Percentiles rank a stretch among this genome's conserved stretches.
Evolutionary conservation across 108 stramenopile genomes (phyloP).

Genomic region (Skeletonema potamos): DNA sequence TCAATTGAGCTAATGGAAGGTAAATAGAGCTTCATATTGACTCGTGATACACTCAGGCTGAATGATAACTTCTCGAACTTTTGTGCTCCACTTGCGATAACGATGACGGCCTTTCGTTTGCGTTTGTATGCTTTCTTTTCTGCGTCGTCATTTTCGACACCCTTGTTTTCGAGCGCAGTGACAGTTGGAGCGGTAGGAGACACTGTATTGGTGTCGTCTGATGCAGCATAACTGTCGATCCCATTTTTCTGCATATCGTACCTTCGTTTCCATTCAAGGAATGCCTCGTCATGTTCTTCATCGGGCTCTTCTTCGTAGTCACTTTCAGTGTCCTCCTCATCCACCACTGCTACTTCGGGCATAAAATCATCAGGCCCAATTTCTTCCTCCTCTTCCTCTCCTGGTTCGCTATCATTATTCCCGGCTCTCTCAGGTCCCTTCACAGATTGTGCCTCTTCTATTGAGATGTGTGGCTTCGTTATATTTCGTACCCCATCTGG

Average conservation of each 20-base stretch:
- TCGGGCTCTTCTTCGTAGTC: constrained; percentile 31
- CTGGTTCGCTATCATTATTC: neutral
- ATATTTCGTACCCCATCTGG: neutral
- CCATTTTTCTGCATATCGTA: constrained; percentile 5
- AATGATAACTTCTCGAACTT: constrained; percentile 68
- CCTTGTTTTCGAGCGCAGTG: neutral
- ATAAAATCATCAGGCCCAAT: constrained; percentile 29
- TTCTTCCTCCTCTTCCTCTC: constrained; percentile 11
- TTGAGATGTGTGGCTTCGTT: neutral
- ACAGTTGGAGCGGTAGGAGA: neutral
- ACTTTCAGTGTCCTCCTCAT: constrained; percentile 36
- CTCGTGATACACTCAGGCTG: constrained; percentile 54
- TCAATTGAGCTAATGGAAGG: constrained; percentile 1
- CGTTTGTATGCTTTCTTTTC: constrained; percentile 15
- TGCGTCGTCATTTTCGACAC: neutral
- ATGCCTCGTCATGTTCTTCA: constrained; percentile 32
- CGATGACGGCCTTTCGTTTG: constrained; percentile 53
- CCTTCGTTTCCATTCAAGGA: constrained; percentile 34
- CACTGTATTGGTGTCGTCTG: neutral
- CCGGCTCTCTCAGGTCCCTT: neutral
- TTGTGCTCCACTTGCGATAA: constrained; percentile 63
- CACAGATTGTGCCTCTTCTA: neutral
- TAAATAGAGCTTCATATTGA: constrained; percentile 51
- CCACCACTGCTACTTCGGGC: constrained; percentile 12
- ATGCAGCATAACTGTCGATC: neutral